phyloP scores from a whole-genome alignment of 768 basidiomycete species.

The Leccinum boreale region DNA sequence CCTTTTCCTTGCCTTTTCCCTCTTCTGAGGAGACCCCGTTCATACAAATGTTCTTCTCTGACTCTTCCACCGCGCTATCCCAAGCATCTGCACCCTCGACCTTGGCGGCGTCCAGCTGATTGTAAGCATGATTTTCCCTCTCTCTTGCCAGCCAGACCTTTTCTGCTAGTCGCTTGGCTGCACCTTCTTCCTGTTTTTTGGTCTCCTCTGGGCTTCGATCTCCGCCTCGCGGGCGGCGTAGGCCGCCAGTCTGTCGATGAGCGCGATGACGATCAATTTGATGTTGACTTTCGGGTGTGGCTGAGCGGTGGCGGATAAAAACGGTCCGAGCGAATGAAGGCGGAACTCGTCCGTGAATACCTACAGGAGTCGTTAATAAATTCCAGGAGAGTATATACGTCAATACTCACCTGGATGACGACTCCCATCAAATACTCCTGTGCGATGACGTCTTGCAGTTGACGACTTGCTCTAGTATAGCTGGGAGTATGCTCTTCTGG shows the following conservation, averaged over 20 bases:
- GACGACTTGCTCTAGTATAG: too few relatives aligned
- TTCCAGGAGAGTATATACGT: not conserved
- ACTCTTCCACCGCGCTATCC: slow-evolving; percentile 20
- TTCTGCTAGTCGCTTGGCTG: slow-evolving; percentile 85
- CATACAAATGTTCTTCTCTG: slow-evolving; percentile 15
- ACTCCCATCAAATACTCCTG: too few relatives aligned
- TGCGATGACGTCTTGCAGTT: too few relatives aligned
- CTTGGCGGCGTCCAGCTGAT: slow-evolving; percentile 27
- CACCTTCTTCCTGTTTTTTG: slow-evolving; percentile 89
- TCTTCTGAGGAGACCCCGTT: slow-evolving; percentile 26
- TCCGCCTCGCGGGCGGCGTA: slow-evolving; percentile 98
- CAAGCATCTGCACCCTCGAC: slow-evolving; percentile 25
- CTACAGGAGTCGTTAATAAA: slow-evolving; percentile 34
- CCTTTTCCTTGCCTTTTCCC: slow-evolving; percentile 52
- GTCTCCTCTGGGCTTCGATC: slow-evolving; percentile 92
- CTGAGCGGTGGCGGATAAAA: slow-evolving; percentile 93
- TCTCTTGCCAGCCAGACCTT: slow-evolving; percentile 75
- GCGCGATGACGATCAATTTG: slow-evolving; percentile 95
- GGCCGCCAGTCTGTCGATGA: slow-evolving; percentile 93
- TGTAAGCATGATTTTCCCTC: slow-evolving; percentile 50
- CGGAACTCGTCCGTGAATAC: slow-evolving; percentile 99
- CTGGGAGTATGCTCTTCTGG: too few relatives aligned
- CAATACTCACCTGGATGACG: slow-evolving; percentile 9
- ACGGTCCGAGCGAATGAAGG: slow-evolving; percentile 90
- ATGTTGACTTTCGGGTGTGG: slow-evolving; percentile 98